These are phyloP conservation scores for Daldinia eschscholtzii DNA, from an alignment of 2,329 filamentous ascomycete species.

Conservation along the genomic window DNA sequence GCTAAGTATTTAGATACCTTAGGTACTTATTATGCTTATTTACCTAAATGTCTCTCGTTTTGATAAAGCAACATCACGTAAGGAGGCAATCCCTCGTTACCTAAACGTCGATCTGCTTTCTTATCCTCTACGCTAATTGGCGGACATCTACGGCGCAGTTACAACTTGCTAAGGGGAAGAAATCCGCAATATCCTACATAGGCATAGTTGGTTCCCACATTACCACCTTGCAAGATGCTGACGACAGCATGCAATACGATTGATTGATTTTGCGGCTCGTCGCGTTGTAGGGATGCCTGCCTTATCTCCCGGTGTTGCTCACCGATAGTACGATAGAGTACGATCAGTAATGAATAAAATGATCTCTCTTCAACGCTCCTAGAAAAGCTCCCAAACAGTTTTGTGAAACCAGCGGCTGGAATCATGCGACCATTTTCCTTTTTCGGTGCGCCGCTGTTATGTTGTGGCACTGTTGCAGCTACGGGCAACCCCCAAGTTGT, in stretches of 20 bases:
- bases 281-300: neutral
- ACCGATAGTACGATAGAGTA: neutral
- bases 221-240: neutral
- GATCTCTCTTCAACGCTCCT: neutral
- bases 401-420: neutral
- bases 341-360: slow-evolving; percentile 9
- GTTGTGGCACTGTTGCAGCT: slow-evolving; percentile 19
- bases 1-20: no score
- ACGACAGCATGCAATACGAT: slow-evolving; percentile 4
- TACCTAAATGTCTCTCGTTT: slow-evolving; percentile 1
- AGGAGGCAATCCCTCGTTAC: neutral
- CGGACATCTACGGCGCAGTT: neutral
- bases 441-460: slow-evolving; percentile 28
- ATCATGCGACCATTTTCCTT: slow-evolving; percentile 38
- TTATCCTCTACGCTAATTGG: slow-evolving; percentile 3
- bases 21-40: neutral
- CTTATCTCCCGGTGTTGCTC: neutral
- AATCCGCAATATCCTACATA: neutral
- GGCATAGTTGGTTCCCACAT: slow-evolving; percentile 9
- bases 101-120: slow-evolving; percentile 10
- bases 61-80: neutral
- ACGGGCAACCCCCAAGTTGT: slow-evolving; percentile 21
- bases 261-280: neutral
- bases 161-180: neutral
- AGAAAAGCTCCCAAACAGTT: neutral